Percentiles rank a stretch among this genome's conserved stretches.
Conservation (phyloP, 169 alveolate genomes). For the Plasmodium reichenowi region DNA sequence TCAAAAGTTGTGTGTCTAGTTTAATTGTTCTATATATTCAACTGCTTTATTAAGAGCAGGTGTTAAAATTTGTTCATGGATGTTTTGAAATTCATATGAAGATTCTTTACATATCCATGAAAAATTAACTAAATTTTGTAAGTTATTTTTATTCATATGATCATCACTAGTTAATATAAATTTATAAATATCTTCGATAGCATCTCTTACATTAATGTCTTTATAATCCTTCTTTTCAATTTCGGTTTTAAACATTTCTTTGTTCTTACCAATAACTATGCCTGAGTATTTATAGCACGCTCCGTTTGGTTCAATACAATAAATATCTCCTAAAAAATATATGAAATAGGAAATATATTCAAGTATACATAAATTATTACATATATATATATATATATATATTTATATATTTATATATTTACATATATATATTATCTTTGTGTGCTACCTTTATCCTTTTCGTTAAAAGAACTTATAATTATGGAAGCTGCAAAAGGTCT, state of each 20-base stretch:
- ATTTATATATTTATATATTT: neutral
- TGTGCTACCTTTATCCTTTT: slow-evolving; percentile 79
- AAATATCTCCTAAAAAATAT: slow-evolving; percentile 86
- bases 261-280: slow-evolving; percentile 95
- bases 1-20: neutral
- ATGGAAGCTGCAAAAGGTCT: slow-evolving; percentile 96
- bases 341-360: no score
- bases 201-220: slow-evolving; percentile 75
- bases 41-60: slow-evolving; percentile 27
- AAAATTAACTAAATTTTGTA: slow-evolving; percentile 31
- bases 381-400: neutral
- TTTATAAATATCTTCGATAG: slow-evolving; percentile 56
- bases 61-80: slow-evolving; percentile 12
- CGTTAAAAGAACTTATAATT: slow-evolving; percentile 90
- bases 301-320: slow-evolving; percentile 94
- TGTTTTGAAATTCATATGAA: slow-evolving; percentile 32
- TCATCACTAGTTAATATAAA: slow-evolving; percentile 50
- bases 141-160: slow-evolving; percentile 52
- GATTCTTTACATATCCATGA: slow-evolving; percentile 69
- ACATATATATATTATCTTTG: neutral
- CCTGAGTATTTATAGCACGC: slow-evolving; percentile 93
- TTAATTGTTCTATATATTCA: slow-evolving; percentile 43
- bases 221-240: slow-evolving; percentile 88
- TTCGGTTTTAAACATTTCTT: slow-evolving; percentile 94
- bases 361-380: neutral